A percentile compares a stretch with the other conserved stretches of the same genome.
Conservation (phyloP, 2,329 filamentous ascomycete genomes). For the Albifimbria verrucaria region DNA sequence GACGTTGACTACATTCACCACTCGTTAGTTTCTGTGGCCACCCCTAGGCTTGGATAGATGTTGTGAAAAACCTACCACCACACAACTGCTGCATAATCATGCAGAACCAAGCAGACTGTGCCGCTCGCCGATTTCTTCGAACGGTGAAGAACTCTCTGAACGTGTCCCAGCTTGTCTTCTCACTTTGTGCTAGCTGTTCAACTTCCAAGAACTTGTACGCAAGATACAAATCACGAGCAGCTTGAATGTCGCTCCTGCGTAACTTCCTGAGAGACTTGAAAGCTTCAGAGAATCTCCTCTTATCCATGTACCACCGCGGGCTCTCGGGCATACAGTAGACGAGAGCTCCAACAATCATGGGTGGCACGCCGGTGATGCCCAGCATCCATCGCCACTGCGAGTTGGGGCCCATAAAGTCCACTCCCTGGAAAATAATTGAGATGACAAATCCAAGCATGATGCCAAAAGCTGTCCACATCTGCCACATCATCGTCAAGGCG, state of each 20-base stretch:
- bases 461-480: slow-evolving; percentile 31
- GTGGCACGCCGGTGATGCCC: slow-evolving; percentile 52
- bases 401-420: slow-evolving; percentile 38
- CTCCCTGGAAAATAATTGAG: slow-evolving; percentile 50
- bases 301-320: slow-evolving; percentile 45
- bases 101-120: slow-evolving; percentile 28
- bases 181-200: slow-evolving; percentile 19
- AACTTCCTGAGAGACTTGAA: slow-evolving; percentile 42
- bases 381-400: slow-evolving; percentile 57
- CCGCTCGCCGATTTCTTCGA: slow-evolving; percentile 26
- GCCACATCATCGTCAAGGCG: slow-evolving; percentile 78
- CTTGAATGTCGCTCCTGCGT: slow-evolving; percentile 43
- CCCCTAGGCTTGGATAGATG: background rate
- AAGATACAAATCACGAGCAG: slow-evolving; percentile 47
- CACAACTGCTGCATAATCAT: slow-evolving; percentile 35
- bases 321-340: slow-evolving; percentile 63
- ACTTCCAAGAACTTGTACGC: slow-evolving; percentile 35
- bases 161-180: slow-evolving; percentile 14
- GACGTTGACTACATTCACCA: slow-evolving; percentile 20
- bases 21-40: slow-evolving; percentile 4
- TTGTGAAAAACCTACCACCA: slow-evolving; percentile 40
- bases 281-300: slow-evolving; percentile 39
- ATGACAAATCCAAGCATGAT: slow-evolving; percentile 46
- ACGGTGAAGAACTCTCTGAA: slow-evolving; percentile 25
- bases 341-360: slow-evolving; percentile 51